Conservation (phyloP, 2,329 filamentous ascomycete species). For the Penicillium sp. region DNA sequence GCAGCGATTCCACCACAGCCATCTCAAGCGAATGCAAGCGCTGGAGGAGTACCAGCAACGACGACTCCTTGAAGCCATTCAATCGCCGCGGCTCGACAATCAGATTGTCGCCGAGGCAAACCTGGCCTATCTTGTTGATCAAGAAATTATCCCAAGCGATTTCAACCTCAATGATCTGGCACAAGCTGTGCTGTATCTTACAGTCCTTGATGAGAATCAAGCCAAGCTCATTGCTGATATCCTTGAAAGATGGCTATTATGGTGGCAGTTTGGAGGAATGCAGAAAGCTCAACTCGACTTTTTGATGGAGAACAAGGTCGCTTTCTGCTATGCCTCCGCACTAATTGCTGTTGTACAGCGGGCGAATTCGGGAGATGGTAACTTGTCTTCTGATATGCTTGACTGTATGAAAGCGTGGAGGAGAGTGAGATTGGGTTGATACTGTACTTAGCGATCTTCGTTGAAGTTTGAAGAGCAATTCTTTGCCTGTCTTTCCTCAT, state of each 20-base stretch:
- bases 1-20: background rate
- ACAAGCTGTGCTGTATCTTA: background rate
- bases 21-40: constrained; percentile 2
- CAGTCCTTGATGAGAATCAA: background rate
- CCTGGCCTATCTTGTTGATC: background rate
- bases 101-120: constrained; percentile 1
- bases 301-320: constrained; percentile 5
- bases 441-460: background rate
- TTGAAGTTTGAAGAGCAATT: too few species aligned
- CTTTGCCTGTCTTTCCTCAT: background rate
- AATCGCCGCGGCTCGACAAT: constrained; percentile 7
- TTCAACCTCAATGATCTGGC: background rate
- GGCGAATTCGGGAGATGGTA: background rate
- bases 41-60: constrained; percentile 1
- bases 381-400: constrained; percentile 6
- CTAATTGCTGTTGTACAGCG: constrained; percentile 5
- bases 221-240: constrained; percentile 6
- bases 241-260: constrained; percentile 8
- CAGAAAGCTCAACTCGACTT: constrained; percentile 3
- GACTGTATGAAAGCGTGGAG: constrained; percentile 7
- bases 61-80: constrained; percentile 8
- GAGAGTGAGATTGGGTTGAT: constrained; percentile 1
- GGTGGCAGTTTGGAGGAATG: constrained; percentile 9
- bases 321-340: constrained; percentile 6
- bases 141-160: background rate